phyloP scores from a whole-genome alignment of 2,329 filamentous ascomycete genomes.

The Ophiostoma perfectum region DNA sequence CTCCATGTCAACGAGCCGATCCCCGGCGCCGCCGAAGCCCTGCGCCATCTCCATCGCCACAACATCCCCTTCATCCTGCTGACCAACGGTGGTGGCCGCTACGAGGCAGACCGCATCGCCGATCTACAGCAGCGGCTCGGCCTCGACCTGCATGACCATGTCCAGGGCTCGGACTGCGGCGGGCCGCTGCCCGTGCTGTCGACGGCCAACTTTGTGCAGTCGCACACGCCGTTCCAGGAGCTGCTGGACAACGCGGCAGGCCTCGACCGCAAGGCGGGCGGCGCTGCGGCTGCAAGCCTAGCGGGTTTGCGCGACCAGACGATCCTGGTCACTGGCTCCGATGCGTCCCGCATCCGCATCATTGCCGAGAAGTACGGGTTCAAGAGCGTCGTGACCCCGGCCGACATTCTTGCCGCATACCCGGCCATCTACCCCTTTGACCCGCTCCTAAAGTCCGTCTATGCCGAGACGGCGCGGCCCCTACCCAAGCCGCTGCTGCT shows the following conservation, averaged over 20 bases:
- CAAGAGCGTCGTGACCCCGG: conserved; percentile 75
- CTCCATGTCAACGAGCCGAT: conserved; percentile 75
- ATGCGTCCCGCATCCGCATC: conserved; percentile 59
- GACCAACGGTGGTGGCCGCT: conserved; percentile 89
- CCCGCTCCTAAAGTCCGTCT: conserved; percentile 57
- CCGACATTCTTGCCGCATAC: conserved; percentile 70
- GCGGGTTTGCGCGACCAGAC: conserved; percentile 55
- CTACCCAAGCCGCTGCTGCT: conserved; percentile 47
- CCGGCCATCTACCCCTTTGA: conserved; percentile 81
- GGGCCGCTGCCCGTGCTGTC: conserved; percentile 55
- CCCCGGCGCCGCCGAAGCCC: conserved; percentile 67
- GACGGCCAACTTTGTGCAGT: conserved; percentile 72
- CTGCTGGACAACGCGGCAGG: conserved; percentile 38
- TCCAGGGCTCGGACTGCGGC: conserved; percentile 58
- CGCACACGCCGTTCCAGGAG: conserved; percentile 82
- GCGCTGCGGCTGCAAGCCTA: not conserved
- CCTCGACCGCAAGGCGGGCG: conserved; percentile 17
- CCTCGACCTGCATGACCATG: conserved; percentile 75
- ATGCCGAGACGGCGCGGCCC: conserved; percentile 51
- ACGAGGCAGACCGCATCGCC: conserved; percentile 65
- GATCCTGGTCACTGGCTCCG: conserved; percentile 68
- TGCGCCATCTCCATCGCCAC: conserved; percentile 66
- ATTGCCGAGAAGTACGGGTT: conserved; percentile 79
- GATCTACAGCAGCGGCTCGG: conserved; percentile 62
- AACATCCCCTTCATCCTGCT: conserved; percentile 87